phyloP scores from a whole-genome alignment of 306 rosid species.

The Acacia acuminata region DNA sequence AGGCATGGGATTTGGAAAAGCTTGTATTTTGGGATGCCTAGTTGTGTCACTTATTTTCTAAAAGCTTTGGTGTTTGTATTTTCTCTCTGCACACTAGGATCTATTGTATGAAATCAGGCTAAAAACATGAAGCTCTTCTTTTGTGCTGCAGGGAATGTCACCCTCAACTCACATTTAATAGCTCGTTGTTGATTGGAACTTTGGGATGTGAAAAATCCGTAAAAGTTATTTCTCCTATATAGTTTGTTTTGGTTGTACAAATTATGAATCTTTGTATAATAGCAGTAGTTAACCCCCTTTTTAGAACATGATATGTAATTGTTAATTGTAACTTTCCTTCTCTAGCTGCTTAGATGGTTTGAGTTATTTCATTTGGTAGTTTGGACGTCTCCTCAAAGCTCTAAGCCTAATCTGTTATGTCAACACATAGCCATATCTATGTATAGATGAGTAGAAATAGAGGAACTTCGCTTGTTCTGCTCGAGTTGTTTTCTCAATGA shows the following conservation, averaged over 20 bases:
- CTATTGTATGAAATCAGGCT: neutral
- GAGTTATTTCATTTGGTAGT: slow-evolving; percentile 25
- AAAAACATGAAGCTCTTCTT: slow-evolving; percentile 1
- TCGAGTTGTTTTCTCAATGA: neutral
- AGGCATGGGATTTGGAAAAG: neutral
- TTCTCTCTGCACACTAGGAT: neutral
- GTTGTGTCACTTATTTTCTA: neutral
- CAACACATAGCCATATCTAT: neutral
- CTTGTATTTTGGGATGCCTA: neutral
- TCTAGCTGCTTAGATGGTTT: slow-evolving; percentile 7
- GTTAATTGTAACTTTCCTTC: neutral
- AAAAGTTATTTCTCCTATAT: slow-evolving; percentile 13
- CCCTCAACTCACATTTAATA: slow-evolving; percentile 37
- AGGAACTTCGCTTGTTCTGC: neutral
- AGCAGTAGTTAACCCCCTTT: neutral
- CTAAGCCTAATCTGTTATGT: neutral
- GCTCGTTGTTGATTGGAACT: slow-evolving; percentile 44
- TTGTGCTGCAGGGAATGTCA: slow-evolving; percentile 47
- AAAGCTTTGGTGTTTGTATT: neutral
- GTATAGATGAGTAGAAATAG: neutral
- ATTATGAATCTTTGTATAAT: slow-evolving; percentile 21
- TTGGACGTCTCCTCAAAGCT: neutral
- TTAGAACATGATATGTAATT: slow-evolving; percentile 18
- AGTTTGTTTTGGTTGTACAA: slow-evolving; percentile 20
- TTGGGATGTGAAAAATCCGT: neutral